Conservation (phyloP, 2,329 filamentous ascomycete genomes). For the Furcasterigmium sp. region DNA sequence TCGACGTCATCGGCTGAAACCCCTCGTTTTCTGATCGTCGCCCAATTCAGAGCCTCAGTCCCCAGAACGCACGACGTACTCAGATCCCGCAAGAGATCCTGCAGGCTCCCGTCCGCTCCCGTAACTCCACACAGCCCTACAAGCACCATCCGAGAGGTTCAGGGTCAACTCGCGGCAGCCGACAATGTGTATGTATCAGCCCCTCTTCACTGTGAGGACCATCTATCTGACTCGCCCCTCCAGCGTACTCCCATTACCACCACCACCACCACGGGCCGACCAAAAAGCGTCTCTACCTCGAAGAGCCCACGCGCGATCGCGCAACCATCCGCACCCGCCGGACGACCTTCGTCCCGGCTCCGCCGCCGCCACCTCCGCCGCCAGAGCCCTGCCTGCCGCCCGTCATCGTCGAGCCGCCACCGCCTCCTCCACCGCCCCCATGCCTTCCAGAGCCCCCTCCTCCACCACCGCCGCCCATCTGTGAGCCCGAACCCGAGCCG, state of each 20-base stretch:
- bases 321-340: conserved; percentile 26
- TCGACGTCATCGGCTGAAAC: not conserved
- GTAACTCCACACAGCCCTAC: not conserved
- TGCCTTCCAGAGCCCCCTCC: conserved; percentile 14
- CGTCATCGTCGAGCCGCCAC: conserved; percentile 10
- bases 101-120: not conserved
- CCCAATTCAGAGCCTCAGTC: not conserved
- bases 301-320: conserved; percentile 32
- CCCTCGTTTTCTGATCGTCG: not conserved
- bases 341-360: conserved; percentile 33
- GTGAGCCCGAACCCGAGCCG: conserved; percentile 12
- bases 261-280: conserved; percentile 20
- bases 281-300: conserved; percentile 39
- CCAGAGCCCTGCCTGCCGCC: conserved; percentile 11
- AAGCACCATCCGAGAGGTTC: conserved; percentile 3
- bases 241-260: conserved; percentile 15
- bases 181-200: conserved; percentile 11
- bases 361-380: conserved; percentile 21
- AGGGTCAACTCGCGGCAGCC: too few species aligned
- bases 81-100: conserved; percentile 1
- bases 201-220: too few species aligned
- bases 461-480: conserved; percentile 15
- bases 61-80: conserved; percentile 8
- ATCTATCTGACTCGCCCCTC: conserved; percentile 4
- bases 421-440: conserved; percentile 12